Evolutionary conservation across 371 early-diverging fungal genomes (phyloP), one percentile per base, ranked within the genome.

Genomic region (Dichotomocladium elegans): DNA sequence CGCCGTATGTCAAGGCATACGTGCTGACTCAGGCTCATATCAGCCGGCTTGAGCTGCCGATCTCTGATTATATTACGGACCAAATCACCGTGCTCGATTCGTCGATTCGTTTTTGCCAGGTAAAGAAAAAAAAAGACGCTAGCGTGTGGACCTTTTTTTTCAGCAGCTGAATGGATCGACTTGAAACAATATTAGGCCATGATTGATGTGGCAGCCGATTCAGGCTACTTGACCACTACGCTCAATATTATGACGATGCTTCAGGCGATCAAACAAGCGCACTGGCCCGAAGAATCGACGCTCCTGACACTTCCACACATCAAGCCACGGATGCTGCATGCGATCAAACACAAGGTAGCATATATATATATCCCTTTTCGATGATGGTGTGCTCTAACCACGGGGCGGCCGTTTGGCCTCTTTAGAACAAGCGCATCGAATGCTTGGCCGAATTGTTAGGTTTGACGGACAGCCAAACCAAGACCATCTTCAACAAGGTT

Each of bases 1-100:
- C 81, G 49, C 94, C 97, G 4, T 93, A 94, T 57, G 87, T 89
- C 35, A 96, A 97, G 69, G 86, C 94, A 0, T 90, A 87, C 63
- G 69, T 97, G 49, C 68, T 98, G n/a, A 67, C 95, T 8, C 93
- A 94, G 54, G 88, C 90, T 0, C 93, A 94, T 62, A 66, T 97
- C 55, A 70, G 79, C 24, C 75, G 94, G 8, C 63, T 81, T 8
- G 70, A 67, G 26, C 51, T 87, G 22, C 89, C 95, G 3, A 86
- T 91, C 12, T 82, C 88, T 45, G 98, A 98, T 68, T 97, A 92
- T 60, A 78, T 82, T 29, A 95, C 96, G 0, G 98, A 98, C 63
- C 88, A 89, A 8, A 82, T 88, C n/a, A 87, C 92, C 0, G 93
- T 98, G 2, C 67, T 98, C 27, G 97, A 96, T 62, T 93, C 91